Base-by-base conservation (phyloP, 345 rosid species). In the Trapa incisa region DNA sequence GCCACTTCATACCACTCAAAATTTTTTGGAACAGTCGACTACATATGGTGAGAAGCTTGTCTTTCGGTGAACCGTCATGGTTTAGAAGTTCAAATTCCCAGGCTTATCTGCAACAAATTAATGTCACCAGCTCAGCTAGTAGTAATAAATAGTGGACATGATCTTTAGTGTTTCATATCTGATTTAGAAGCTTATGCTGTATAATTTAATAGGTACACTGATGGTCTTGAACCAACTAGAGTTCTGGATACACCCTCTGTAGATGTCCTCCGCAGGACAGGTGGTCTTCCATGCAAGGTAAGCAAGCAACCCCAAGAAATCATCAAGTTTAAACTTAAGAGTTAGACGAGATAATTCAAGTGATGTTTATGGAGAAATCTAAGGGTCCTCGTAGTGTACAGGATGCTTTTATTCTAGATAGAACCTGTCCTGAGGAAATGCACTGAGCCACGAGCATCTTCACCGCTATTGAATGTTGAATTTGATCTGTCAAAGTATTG, bases 21-120 rank as follows among this genome's bases (percentile, higher is more conserved):
- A 77, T 91, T 91, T 80, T 81, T 88, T 11, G 96, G 96, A 72
- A 88, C 97, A 17, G 97, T 91, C 65, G 96, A 91, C 80, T 91
- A 86, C 73, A 71, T 91, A 67, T 91, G 97, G 93, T 89, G 85
- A 80, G 65, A n/a, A 57, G 43, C 57, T 68, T 63, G 6, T 47
- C 22, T 45, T 9, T 13, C 54, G 45, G 52, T 33, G 50, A 64
- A 36, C 13, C 0, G 12, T 14, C 33, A n/a, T 61, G 16, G 60
- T 54, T 54, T 54, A 35, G 1, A 54, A 17, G 6, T n/a, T n/a
- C 29, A 5, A 3, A 54, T 45, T 45, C 48, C 48, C 48, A 11
- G 13, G 8, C 11, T 45, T 45, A 45, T 45, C 11, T 11, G 48
- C 48, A 45, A 45, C 48, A 45, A 45, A 45, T 45, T 45, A 45